These are phyloP conservation scores for Singerocomus inundabilis DNA, from an alignment of 1,284 basidiomycete species.

Conservation along the genomic window DNA sequence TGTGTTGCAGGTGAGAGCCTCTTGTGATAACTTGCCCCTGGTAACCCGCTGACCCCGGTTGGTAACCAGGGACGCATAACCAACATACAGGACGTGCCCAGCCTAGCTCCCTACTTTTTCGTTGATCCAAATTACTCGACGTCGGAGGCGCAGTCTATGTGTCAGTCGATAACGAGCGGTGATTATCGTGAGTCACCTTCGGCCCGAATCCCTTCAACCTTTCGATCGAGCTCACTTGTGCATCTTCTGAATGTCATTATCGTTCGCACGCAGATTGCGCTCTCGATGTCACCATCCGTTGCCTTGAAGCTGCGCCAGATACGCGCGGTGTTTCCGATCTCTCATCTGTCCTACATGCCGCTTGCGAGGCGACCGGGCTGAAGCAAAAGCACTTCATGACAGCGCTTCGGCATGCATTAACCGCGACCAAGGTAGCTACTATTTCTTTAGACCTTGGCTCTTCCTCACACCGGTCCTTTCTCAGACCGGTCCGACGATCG, in stretches of 20 bases:
- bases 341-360: slow-evolving; percentile 45
- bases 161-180: slow-evolving; percentile 41
- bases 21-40: neutral
- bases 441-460: neutral
- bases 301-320: slow-evolving; percentile 10
- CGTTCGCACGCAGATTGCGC: slow-evolving; percentile 16
- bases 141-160: slow-evolving; percentile 56
- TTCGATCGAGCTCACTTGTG: neutral
- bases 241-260: neutral
- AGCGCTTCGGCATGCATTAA: slow-evolving; percentile 72
- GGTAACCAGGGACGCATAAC: slow-evolving; percentile 60
- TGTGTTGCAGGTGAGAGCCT: slow-evolving; percentile 48
- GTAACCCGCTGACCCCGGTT: neutral
- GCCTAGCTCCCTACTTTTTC: slow-evolving; percentile 75
- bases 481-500: slow-evolving; percentile 49
- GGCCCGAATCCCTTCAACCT: neutral
- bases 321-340: slow-evolving; percentile 33
- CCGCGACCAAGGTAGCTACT: slow-evolving; percentile 68
- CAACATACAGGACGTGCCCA: slow-evolving; percentile 67
- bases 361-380: slow-evolving; percentile 42
- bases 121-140: slow-evolving; percentile 58
- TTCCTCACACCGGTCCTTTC: neutral
- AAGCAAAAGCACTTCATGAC: slow-evolving; percentile 64
- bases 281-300: slow-evolving; percentile 15
- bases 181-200: slow-evolving; percentile 42